Evolutionary conservation across 257 asterid genomes (phyloP).

Genomic region (Rubia yunnanensis): DNA sequence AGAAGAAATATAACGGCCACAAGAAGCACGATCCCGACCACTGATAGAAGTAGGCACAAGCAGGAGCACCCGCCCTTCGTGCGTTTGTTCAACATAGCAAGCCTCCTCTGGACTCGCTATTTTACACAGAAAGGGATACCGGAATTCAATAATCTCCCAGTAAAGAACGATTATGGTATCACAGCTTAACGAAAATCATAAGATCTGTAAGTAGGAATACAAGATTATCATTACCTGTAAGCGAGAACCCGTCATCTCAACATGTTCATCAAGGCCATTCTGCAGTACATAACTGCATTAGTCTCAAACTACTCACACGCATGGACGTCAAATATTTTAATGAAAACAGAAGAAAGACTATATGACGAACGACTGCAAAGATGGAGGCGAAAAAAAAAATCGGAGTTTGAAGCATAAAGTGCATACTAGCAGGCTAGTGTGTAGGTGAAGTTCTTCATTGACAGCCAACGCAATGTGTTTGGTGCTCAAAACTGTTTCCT

Average conservation of each 20-base stretch:
- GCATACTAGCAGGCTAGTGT: slow-evolving; percentile 80
- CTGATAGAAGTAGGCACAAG: slow-evolving; percentile 53
- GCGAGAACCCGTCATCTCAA: slow-evolving; percentile 66
- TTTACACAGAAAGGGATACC: background rate
- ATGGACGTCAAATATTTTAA: background rate
- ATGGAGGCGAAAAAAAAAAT: background rate
- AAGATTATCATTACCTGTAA: slow-evolving; percentile 54
- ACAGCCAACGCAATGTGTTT: slow-evolving; percentile 93
- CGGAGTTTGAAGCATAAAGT: slow-evolving; percentile 14
- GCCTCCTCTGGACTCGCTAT: slow-evolving; percentile 75
- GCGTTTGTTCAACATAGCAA: slow-evolving; percentile 62
- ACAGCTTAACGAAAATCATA: no score
- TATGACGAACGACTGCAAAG: background rate
- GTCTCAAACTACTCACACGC: no score
- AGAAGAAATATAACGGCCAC: slow-evolving; percentile 53
- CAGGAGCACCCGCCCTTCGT: slow-evolving; percentile 94
- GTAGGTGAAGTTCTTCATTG: slow-evolving; percentile 88
- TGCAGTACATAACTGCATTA: slow-evolving; percentile 17
- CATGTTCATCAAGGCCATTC: slow-evolving; percentile 79
- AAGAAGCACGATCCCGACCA: slow-evolving; percentile 58
- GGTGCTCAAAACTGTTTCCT: slow-evolving; percentile 83
- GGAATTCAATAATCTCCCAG: background rate
- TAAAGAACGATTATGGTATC: no score
- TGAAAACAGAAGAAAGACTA: background rate
- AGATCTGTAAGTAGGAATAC: no score